Evolutionary conservation across 2,329 filamentous ascomycete species (phyloP).

Genomic region (Plenodomus lindquistii): DNA sequence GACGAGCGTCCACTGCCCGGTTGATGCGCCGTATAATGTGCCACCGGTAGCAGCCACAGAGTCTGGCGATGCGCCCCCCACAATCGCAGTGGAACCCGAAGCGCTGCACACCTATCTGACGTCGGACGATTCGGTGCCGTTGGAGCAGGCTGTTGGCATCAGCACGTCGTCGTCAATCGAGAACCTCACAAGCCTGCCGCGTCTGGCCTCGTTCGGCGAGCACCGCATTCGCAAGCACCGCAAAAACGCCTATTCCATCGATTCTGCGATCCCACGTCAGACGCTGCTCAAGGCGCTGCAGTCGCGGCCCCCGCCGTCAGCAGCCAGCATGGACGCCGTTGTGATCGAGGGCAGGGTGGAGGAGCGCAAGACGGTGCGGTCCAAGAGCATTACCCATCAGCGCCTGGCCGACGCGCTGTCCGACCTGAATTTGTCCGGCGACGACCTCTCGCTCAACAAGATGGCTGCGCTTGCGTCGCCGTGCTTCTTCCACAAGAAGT

Average conservation of each 20-base stretch:
- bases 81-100: constrained; percentile 14
- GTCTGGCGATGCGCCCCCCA: constrained; percentile 32
- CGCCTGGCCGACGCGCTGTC: constrained; percentile 65
- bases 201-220: constrained; percentile 42
- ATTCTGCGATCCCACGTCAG: constrained; percentile 70
- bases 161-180: constrained; percentile 42
- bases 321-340: constrained; percentile 66
- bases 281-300: constrained; percentile 82
- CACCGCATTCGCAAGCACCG: constrained; percentile 43
- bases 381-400: constrained; percentile 48
- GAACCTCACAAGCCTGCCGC: constrained; percentile 38
- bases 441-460: constrained; percentile 45
- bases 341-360: constrained; percentile 50
- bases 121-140: constrained; percentile 33
- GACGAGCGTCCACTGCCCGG: constrained; percentile 27
- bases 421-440: constrained; percentile 54
- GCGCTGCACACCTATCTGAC: constrained; percentile 11
- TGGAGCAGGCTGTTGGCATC: constrained; percentile 22
- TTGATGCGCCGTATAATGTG: constrained; percentile 31
- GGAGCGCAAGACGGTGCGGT: constrained; percentile 28
- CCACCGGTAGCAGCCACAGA: constrained; percentile 32
- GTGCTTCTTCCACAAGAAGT: constrained; percentile 97
- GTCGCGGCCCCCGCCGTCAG: constrained; percentile 60
- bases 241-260: constrained; percentile 58
- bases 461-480: constrained; percentile 81